Base-by-base conservation (phyloP, 495 filamentous ascomycete genomes). In the Bathelium albidoporum region DNA sequence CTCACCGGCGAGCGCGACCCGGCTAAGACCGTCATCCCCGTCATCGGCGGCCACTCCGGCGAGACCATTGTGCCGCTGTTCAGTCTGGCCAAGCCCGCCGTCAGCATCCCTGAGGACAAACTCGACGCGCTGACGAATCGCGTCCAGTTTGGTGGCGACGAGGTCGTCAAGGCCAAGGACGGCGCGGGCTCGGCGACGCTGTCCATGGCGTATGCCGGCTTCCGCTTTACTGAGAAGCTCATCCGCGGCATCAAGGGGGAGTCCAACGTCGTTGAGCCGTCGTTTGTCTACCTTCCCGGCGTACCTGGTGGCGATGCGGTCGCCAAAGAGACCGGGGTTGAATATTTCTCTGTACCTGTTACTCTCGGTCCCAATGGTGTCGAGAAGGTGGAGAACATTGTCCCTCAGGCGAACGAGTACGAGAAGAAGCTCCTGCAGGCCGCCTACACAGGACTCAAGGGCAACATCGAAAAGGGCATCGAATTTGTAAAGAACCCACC, bases 101-200 rank as follows among this genome's bases (percentile, higher is more conserved):
- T 95, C 72, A 77, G 85, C 32, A 91, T 97, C 68, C 91, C 93
- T 16, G 82, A 79, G 58, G 91, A 95, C 73, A 90, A 95, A 79
- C 86, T 91, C 66, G 89, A 88, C 70, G 88, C 81, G 62, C 81
- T 97, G 53, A 83, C 95, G 72, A 88, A 96, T 76, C 90, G 94
- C 71, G 91, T 97, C 43, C 94, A 98, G 77, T 97, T 96, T 70
- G 95, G 95, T 72, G 94, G 94, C 77, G 94, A 98, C 72, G 94
- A 98, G 81, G 94, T 98, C 69, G 94, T 97, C 73, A 85, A 94
- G 81, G 94, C 94, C 73, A 98, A 98, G 87, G 89, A 93, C 63
- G 94, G 94, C 69, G 83, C 86, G 72, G 94, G 94, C 66, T 96
- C 92, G 43, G 94, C 94, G 67, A 98, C 94, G 63, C 84, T 97